Conservation (phyloP, 805 yeast genomes). For the Wickerhamiella azyma region DNA sequence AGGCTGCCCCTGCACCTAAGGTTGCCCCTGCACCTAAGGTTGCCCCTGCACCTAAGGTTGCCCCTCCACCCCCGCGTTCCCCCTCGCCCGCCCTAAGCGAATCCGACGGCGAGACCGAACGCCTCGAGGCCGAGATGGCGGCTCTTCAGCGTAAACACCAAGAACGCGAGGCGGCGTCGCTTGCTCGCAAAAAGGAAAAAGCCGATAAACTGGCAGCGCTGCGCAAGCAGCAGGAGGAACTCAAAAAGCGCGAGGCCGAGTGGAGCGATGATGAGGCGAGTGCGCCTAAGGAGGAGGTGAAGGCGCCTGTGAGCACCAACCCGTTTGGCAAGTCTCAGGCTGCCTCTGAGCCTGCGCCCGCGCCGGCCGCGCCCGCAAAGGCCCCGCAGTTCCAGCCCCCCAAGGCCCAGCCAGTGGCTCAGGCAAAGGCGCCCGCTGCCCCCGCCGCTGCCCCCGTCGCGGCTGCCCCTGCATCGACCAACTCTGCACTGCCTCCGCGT, state of each 20-base stretch:
- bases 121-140: constrained; percentile 27
- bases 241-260: constrained; percentile 21
- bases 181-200: constrained; percentile 21
- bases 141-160: constrained; percentile 28
- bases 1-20: background rate
- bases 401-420: background rate
- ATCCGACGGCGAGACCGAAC: constrained; percentile 25
- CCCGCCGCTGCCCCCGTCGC: no score
- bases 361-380: constrained; percentile 13
- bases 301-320: constrained; percentile 8
- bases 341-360: background rate
- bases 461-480: constrained; percentile 9
- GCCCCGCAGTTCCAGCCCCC: background rate
- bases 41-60: background rate
- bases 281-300: constrained; percentile 20
- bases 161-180: constrained; percentile 26
- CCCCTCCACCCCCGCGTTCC: background rate
- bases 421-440: background rate
- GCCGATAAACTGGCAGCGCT: constrained; percentile 22
- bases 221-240: constrained; percentile 18
- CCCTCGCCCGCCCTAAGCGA: constrained; percentile 9
- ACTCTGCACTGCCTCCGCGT: constrained; percentile 5
- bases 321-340: constrained; percentile 6
- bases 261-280: constrained; percentile 16
- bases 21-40: background rate